These are phyloP conservation scores for Fusarium lyarnte DNA, from an alignment of 2,329 filamentous ascomycete genomes.

Conservation along the genomic window DNA sequence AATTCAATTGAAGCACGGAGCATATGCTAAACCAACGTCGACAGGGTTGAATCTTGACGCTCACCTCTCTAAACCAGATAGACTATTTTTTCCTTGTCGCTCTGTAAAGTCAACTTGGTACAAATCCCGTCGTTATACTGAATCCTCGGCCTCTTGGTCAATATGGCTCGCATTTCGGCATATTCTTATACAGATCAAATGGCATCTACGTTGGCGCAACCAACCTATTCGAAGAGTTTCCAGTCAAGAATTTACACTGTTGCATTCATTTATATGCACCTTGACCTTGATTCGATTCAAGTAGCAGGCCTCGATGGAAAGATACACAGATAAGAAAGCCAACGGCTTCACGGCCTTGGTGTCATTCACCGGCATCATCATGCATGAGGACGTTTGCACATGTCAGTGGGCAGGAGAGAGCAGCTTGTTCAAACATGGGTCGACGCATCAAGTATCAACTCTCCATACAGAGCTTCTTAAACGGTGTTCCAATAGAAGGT, in stretches of 20 bases:
- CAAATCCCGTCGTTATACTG: background rate
- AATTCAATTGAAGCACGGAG: conserved; percentile 39
- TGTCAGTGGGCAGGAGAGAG: background rate
- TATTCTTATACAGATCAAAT: background rate
- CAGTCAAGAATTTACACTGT: background rate
- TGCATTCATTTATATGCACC: background rate
- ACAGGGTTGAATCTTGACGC: conserved; percentile 17
- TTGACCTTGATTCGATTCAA: background rate
- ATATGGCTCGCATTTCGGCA: background rate
- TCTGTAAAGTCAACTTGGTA: background rate
- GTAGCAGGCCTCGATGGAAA: background rate
- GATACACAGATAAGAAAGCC: background rate
- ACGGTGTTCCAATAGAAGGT: background rate
- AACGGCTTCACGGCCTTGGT: background rate
- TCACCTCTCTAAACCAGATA: conserved; percentile 9
- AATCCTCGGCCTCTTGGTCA: background rate
- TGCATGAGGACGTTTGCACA: background rate
- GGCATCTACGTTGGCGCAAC: background rate
- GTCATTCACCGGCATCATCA: background rate
- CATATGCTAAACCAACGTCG: conserved; percentile 44
- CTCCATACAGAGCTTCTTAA: background rate
- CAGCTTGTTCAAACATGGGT: background rate
- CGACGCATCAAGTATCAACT: background rate
- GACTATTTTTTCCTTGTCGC: background rate
- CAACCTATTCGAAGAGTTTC: background rate